Evolutionary conservation across 108 stramenopile genomes (phyloP), one percentile per base, ranked within the genome.

Genomic region (Discostella pseudostelligera): DNA sequence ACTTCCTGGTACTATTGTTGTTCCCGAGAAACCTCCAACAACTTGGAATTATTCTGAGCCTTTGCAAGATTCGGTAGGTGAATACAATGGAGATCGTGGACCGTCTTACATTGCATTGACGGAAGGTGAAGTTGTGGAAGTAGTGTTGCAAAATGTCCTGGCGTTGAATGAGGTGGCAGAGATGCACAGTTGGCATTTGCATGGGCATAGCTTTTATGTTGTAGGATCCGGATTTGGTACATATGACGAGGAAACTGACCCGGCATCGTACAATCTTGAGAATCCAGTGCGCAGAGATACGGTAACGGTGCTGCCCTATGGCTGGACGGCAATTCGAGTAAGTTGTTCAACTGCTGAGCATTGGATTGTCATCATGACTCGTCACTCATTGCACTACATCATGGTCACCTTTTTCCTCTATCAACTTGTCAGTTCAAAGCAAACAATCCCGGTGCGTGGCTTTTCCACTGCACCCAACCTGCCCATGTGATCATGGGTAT

Each of bases 201-300:
- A 79, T 47, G 78, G 78, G 0, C 72, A 79, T 56, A 21, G 46
- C n/a, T 74, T 79, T 44, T 79, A 67, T 12, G 78, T 79, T 26
- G 62, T 79, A 8, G 78, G 78, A 8, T 39, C 10, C n/a, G 78
- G 78, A 22, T 25, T 43, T 44, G 78, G 78, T 12, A 60, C 39
- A 8, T 79, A 40, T 40, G 72, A 79, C 46, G 58, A 72, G 29
- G 61, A 53, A 39, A 69, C 35, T 9, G 78, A 69, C 55, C 22
- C 50, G 0, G 43, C 29, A 21, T 58, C 44, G n/a, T 79, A 70
- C 78, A 79, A 74, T 65, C 72, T 79, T 26, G 29, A 58, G 4
- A 74, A 79, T 64, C 78, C 78, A 24, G 48, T 79, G 24, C 28
- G 72, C 6, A 59, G 78, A n/a, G 78, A 79, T 39, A 79, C 78